phyloP scores from a whole-genome alignment of 805 yeast species.

The Starmerella sp. region DNA sequence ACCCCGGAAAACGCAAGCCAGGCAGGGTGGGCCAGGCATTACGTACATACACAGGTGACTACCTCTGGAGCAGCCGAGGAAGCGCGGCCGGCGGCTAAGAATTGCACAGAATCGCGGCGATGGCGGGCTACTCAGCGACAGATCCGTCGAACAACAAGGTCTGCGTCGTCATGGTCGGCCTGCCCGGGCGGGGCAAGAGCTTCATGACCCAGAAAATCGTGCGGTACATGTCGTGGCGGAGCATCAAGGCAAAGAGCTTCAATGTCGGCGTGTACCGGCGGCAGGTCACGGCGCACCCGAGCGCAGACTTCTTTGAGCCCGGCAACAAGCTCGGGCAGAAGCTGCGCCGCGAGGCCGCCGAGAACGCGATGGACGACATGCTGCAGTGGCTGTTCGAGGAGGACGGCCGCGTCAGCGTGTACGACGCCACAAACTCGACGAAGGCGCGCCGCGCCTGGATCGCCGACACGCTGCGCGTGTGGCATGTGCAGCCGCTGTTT shows the following conservation, averaged over 20 bases:
- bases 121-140: conserved; percentile 20
- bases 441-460: conserved; percentile 57
- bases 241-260: conserved; percentile 75
- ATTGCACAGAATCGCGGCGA: background rate
- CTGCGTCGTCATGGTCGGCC: conserved; percentile 33
- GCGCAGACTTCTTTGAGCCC: conserved; percentile 70
- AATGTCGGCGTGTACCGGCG: conserved; percentile 84
- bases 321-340: conserved; percentile 52
- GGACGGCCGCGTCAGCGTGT: conserved; percentile 78
- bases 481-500: conserved; percentile 77
- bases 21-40: background rate
- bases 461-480: conserved; percentile 26
- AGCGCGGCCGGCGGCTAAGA: background rate
- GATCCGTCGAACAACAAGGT: conserved; percentile 20
- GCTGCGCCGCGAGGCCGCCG: conserved; percentile 57
- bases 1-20: background rate
- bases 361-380: conserved; percentile 65
- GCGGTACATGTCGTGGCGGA: conserved; percentile 83
- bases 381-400: conserved; percentile 74
- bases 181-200: conserved; percentile 89
- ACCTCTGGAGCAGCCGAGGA: background rate
- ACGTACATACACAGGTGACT: conserved; percentile 2
- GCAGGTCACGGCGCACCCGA: conserved; percentile 43
- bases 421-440: conserved; percentile 90
- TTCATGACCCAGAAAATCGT: conserved; percentile 90